Base-by-base conservation (phyloP, 176 grass and related monocot species). In the Oryza brachyantha region DNA sequence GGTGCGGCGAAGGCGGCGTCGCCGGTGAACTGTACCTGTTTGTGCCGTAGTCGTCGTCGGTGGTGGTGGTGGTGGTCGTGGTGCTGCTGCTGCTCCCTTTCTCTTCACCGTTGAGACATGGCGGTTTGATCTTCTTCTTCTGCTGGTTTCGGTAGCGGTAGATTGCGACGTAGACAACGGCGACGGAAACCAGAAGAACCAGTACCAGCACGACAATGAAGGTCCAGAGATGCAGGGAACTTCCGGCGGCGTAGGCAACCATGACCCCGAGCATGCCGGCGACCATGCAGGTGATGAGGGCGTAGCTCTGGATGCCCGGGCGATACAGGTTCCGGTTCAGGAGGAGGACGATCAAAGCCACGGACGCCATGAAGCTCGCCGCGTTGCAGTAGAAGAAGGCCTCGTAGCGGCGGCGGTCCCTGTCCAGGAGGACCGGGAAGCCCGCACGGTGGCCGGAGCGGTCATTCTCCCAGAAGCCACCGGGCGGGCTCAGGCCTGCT, bases 331-430 rank as follows among this genome's bases (percentile, higher is more conserved):
- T 68, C 0, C 10, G 37, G 27, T 66, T 69, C 25, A 70, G 0
- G 2, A 83, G 81, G 0, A 83, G 52, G 8, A 83, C 32, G 1
- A 83, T 66, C 9, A 83, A 45, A 14, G 73, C 60, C 0, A 83
- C 3, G 0, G 81, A 83, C 0, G 60, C 43, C 43, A 83, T 35
- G 60, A 83, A 83, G 1, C 69, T 75, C 1, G 64, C 19, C 8
- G 42, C 60, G 0, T 83, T 83, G 41, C 29, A 75, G 4, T 76
- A 83, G 52, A 83, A 83, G 70, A 83, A 83, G 4, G 40, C 42
- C 12, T 65, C 19, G 13, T 83, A 83, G 11, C 81, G 71, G 5
- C 0, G 12, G 12, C 36, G 63, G 13, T 40, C 19, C 24, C 10
- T 75, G 60, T 76, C 29, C 0, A 3, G 55, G 8, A 83, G 71